A percentile compares a stretch with the other conserved stretches of the same genome.
phyloP scores from a whole-genome alignment of 345 rosid species.

The Isatis tinctoria region DNA sequence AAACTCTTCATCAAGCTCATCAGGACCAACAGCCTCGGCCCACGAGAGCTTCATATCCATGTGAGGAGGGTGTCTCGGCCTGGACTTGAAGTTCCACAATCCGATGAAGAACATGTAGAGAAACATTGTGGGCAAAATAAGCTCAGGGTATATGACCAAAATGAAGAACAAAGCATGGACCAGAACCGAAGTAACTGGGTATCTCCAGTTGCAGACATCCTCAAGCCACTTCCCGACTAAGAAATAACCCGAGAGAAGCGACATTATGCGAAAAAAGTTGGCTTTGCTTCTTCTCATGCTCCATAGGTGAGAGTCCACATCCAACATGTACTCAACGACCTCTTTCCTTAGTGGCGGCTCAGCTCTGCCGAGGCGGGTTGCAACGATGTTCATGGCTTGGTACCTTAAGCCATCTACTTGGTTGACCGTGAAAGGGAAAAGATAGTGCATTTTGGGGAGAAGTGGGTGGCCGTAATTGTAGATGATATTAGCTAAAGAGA shows the following conservation, averaged over 20 bases:
- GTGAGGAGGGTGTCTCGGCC: slow-evolving; percentile 68
- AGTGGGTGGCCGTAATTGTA: slow-evolving; percentile 58
- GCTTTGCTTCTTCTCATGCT: slow-evolving; percentile 96
- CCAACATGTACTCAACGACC: slow-evolving; percentile 82
- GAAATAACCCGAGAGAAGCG: slow-evolving; percentile 51
- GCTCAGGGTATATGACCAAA: slow-evolving; percentile 66
- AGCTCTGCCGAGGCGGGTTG: slow-evolving; percentile 65
- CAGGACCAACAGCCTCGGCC: slow-evolving; percentile 68
- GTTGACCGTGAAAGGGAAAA: slow-evolving; percentile 74
- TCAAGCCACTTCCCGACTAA: slow-evolving; percentile 49
- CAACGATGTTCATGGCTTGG: slow-evolving; percentile 84
- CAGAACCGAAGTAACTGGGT: slow-evolving; percentile 58
- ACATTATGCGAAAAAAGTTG: slow-evolving; percentile 74
- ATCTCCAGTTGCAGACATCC: slow-evolving; percentile 68
- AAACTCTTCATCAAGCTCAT: slow-evolving; percentile 82
- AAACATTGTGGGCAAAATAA: slow-evolving; percentile 64
- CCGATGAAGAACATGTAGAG: slow-evolving; percentile 79
- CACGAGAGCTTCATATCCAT: slow-evolving; percentile 78
- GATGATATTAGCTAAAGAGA: slow-evolving; percentile 63
- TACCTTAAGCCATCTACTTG: slow-evolving; percentile 66
- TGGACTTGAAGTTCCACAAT: slow-evolving; percentile 64
- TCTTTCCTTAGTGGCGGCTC: slow-evolving; percentile 87
- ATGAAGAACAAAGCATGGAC: slow-evolving; percentile 64
- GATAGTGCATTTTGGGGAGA: slow-evolving; percentile 88
- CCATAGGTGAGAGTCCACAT: slow-evolving; percentile 84